A percentile compares a stretch with the other conserved stretches of the same genome.
Conservation (phyloP, 805 yeast species). For the Candida awuae region DNA sequence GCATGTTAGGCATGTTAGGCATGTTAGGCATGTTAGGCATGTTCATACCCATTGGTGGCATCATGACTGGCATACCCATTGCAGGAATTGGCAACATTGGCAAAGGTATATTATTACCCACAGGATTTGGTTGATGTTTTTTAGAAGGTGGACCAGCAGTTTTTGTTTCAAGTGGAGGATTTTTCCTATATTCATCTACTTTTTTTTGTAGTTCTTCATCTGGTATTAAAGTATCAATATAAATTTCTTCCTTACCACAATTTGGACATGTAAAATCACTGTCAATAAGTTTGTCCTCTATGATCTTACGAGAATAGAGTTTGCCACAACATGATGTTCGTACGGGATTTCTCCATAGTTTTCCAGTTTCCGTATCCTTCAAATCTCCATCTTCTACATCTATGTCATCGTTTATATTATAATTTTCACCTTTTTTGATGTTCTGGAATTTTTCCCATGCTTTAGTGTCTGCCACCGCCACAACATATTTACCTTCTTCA, state of each 20-base stretch:
- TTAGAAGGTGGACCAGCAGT: conserved; percentile 13
- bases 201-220: conserved; percentile 53
- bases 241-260: conserved; percentile 66
- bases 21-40: conserved; percentile 22
- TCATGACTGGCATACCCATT: conserved; percentile 21
- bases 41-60: conserved; percentile 10
- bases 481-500: conserved; percentile 91
- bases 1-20: conserved; percentile 21
- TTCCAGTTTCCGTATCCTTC: conserved; percentile 63
- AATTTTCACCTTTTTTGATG: conserved; percentile 36
- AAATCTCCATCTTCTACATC: conserved; percentile 52
- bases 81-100: conserved; percentile 20
- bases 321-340: conserved; percentile 66
- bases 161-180: background rate
- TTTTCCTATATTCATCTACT: conserved; percentile 42
- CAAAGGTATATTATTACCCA: conserved; percentile 13
- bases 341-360: conserved; percentile 63
- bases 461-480: conserved; percentile 88
- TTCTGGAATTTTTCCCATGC: conserved; percentile 87
- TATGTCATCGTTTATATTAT: conserved; percentile 14
- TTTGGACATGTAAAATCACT: conserved; percentile 87
- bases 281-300: conserved; percentile 63
- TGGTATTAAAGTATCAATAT: conserved; percentile 59
- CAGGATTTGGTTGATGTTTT: conserved; percentile 12
- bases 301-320: conserved; percentile 49